Conservation (phyloP, 495 filamentous ascomycete species). For the Tuber magnatum region DNA sequence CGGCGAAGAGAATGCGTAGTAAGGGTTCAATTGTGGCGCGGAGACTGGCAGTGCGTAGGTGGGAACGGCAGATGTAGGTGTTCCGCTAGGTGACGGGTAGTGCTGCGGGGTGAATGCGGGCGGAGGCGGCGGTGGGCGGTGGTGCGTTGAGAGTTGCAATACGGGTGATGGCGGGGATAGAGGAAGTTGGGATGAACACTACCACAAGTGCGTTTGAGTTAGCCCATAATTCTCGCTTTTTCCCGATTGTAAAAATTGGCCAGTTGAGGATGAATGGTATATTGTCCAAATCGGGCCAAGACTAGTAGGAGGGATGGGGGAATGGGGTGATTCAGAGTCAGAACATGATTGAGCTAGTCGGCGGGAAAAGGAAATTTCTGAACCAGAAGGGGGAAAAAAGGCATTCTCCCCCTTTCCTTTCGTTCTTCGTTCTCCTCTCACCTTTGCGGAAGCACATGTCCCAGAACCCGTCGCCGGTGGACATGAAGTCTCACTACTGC, state of each 20-base stretch:
- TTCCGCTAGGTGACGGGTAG: conserved; percentile 4
- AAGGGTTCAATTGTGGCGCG: not conserved
- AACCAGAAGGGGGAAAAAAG: not conserved
- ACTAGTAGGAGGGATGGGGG: not conserved
- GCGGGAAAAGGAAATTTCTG: not conserved
- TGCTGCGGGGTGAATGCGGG: not conserved
- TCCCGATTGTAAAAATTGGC: not conserved
- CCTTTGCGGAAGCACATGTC: conserved; percentile 2
- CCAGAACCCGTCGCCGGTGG: not conserved
- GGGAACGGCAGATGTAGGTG: not conserved
- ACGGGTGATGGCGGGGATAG: not conserved
- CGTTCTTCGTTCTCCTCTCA: not conserved
- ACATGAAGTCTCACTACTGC: not conserved
- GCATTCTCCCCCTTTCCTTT: not conserved
- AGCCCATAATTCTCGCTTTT: not conserved
- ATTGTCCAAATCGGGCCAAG: not conserved
- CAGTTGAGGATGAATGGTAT: not conserved
- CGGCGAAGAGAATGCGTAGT: not conserved
- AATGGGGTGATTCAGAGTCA: not conserved
- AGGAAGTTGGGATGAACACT: not conserved
- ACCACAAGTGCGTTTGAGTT: not conserved
- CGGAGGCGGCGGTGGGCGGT: not conserved
- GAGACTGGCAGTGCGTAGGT: not conserved
- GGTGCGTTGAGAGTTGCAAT: not conserved
- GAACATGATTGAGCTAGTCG: not conserved